Evolutionary conservation across 495 filamentous ascomycete genomes (phyloP).

Genomic region (Penicillium diatomitis): DNA sequence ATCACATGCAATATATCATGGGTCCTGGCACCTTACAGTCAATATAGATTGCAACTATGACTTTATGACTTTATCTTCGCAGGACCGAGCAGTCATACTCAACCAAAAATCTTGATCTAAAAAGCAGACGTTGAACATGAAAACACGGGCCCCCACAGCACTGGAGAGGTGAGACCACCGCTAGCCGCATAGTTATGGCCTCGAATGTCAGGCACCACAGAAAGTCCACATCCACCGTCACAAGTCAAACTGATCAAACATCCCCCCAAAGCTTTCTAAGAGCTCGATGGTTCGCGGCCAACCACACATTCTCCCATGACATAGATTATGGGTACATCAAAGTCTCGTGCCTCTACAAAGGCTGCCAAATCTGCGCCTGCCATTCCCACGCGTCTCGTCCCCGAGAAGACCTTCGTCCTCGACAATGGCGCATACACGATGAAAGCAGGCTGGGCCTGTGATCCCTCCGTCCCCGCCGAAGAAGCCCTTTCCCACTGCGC

Average conservation of each 20-base stretch:
- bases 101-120: no score
- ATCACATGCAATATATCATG: no score
- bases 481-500: slow-evolving; percentile 45
- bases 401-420: slow-evolving; percentile 68
- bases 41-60: no score
- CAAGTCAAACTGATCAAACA: slow-evolving; percentile 18
- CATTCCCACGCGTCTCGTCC: slow-evolving; percentile 25
- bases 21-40: no score
- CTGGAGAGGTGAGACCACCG: background rate
- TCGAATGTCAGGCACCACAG: slow-evolving; percentile 1
- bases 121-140: no score
- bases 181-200: background rate
- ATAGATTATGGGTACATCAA: slow-evolving; percentile 27
- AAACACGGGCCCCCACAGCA: no score
- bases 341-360: slow-evolving; percentile 29
- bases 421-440: slow-evolving; percentile 93
- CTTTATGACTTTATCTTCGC: no score
- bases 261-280: slow-evolving; percentile 3
- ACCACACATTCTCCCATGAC: slow-evolving; percentile 1
- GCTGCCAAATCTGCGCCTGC: slow-evolving; percentile 20
- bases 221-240: background rate
- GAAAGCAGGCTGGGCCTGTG: slow-evolving; percentile 76
- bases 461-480: slow-evolving; percentile 21
- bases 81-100: no score
- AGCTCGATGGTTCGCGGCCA: background rate